These are phyloP conservation scores for Plantago ovata DNA, from an alignment of 257 asterid genomes.

Conservation along the genomic window DNA sequence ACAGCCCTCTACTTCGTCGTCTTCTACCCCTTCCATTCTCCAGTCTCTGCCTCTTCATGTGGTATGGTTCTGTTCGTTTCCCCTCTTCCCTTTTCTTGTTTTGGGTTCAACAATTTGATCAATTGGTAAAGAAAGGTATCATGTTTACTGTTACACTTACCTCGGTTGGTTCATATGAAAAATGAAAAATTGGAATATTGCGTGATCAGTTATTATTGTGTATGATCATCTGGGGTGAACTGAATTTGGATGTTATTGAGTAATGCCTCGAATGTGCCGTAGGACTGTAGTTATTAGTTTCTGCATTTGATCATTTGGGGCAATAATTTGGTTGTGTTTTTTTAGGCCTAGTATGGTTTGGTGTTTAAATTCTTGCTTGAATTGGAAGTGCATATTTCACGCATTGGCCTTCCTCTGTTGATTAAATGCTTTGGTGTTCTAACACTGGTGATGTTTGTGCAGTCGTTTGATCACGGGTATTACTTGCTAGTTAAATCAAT, in stretches of 20 bases:
- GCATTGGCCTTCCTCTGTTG: constrained; percentile 4
- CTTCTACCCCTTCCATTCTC: constrained; percentile 85
- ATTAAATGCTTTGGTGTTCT: constrained; percentile 2
- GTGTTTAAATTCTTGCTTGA: neutral
- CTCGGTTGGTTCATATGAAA: neutral
- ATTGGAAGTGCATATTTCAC: constrained; percentile 1
- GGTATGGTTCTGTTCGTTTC: constrained; percentile 34
- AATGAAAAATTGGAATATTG: neutral
- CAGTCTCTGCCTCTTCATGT: constrained; percentile 95
- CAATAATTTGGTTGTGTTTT: neutral
- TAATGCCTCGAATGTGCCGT: constrained; percentile 4
- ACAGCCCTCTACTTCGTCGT: constrained; percentile 80
- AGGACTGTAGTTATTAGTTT: neutral
- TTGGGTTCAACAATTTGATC: constrained; percentile 1
- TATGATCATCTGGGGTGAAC: constrained; percentile 12
- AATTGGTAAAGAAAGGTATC: constrained; percentile 1
- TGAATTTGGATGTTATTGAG: constrained; percentile 14
- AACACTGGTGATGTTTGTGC: constrained; percentile 28
- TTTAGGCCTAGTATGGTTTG: neutral
- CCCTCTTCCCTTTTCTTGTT: constrained; percentile 2
- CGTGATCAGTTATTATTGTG: constrained; percentile 10
- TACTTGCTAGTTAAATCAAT: constrained; percentile 92
- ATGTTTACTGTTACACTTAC: neutral
- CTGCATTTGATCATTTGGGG: neutral
- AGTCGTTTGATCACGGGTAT: constrained; percentile 98